These are phyloP conservation scores for Syncephalastrum contaminatum DNA, from an alignment of 371 early-diverging fungal species.

Conservation along the genomic window DNA sequence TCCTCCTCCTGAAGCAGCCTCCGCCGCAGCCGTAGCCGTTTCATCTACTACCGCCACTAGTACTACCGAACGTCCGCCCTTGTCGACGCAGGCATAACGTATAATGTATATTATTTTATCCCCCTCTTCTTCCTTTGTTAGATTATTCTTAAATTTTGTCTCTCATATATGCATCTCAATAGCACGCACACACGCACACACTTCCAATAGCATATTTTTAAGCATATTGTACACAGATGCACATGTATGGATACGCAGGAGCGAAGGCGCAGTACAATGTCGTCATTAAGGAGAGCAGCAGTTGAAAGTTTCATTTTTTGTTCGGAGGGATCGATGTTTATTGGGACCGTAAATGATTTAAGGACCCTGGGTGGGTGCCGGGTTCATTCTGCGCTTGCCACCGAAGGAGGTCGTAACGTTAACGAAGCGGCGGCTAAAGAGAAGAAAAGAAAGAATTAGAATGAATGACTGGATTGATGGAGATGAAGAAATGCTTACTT, in stretches of 20 bases:
- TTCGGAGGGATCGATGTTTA: no score
- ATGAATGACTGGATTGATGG: background rate
- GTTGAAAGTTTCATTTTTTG: no score
- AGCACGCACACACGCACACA: no score
- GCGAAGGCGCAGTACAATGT: no score
- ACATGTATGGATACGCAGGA: no score
- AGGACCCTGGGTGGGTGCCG: slow-evolving; percentile 62
- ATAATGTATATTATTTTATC: background rate
- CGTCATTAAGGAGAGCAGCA: no score
- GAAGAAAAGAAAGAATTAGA: background rate
- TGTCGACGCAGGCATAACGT: background rate
- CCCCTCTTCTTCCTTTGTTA: background rate
- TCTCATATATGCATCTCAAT: no score
- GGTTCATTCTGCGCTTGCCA: slow-evolving; percentile 91
- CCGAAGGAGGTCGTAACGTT: slow-evolving; percentile 85
- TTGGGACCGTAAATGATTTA: slow-evolving; percentile 17
- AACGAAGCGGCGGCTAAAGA: slow-evolving; percentile 86
- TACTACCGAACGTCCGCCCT: no score
- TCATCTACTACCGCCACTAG: background rate
- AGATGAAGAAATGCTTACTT: slow-evolving; percentile 43
- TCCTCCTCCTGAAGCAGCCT: slow-evolving; percentile 1
- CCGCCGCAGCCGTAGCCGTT: background rate
- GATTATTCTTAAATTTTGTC: background rate
- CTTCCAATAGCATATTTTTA: no score
- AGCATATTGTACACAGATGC: no score